Evolutionary conservation across 306 rosid species (phyloP), one percentile per base, ranked within the genome.

Genomic region (Hylodesmum podocarpum): DNA sequence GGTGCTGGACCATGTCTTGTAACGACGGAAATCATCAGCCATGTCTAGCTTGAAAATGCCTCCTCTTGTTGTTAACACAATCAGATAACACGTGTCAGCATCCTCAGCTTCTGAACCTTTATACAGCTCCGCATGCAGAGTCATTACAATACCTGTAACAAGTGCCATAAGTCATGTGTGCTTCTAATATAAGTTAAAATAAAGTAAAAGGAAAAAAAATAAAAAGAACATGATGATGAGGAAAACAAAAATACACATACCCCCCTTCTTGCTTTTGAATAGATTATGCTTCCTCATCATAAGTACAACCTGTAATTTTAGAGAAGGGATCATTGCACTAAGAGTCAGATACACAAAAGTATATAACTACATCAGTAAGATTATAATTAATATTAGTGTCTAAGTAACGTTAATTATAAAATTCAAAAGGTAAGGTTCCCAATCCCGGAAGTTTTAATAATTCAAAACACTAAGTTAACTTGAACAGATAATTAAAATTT

Each of bases 41-140:
- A 96, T 89, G 84, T 92, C 99, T 44, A 96, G 83, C 87, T 96
- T 92, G 93, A 92, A 91, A 6, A 68, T 61, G 3, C 99, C 99
- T 78, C 81, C 83, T 68, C 86, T 90, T 41, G 99, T 95, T 0
- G 87, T 80, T 62, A 96, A 78, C 16, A 88, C 96, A 3, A 92
- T 80, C 12, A 89, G 83, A 86, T 96, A 92, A 67, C 99, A 91
- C 4, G 94, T 92, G n/a, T 80, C 84, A 34, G 21, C 80, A 22
- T 73, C 86, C 58, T 88, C 90, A 8, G 54, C 84, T 71, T 87
- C 91, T 51, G 93, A 85, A 21, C 91, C 91, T 77, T 90, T 87
- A 59, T 87, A 89, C 80, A 88, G 87, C 83, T 92, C 96, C 8
- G 88, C 96, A 24, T 90, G 90, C 78, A 90, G 78, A 61, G 86